These are phyloP conservation scores for Suhomyces taliae DNA, from an alignment of 1,139 yeast species.

Conservation along the genomic window DNA sequence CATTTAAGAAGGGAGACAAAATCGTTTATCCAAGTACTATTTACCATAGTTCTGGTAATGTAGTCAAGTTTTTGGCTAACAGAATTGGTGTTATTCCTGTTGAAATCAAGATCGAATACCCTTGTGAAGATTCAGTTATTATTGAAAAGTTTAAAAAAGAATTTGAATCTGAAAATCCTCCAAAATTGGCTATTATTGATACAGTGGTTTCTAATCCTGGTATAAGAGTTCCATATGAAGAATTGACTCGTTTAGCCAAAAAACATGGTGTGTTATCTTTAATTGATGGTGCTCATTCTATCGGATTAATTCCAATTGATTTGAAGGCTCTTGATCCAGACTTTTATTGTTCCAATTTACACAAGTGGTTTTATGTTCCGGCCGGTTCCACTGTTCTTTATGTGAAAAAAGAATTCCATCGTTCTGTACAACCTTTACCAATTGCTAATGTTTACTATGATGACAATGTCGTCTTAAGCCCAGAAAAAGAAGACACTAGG, in stretches of 20 bases:
- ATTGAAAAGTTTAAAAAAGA: conserved; percentile 38
- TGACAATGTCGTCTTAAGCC: conserved; percentile 20
- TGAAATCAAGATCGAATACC: conserved; percentile 49
- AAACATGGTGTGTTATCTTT: conserved; percentile 51
- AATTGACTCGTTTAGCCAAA: conserved; percentile 47
- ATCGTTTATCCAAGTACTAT: conserved; percentile 53
- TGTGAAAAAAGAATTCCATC: conserved; percentile 53
- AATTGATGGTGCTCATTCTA: conserved; percentile 73
- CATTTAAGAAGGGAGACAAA: conserved; percentile 55
- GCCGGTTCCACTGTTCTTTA: conserved; percentile 61
- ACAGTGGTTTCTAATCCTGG: conserved; percentile 68
- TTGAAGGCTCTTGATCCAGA: conserved; percentile 53
- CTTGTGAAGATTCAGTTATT: conserved; percentile 49
- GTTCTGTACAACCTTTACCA: conserved; percentile 56
- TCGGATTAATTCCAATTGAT: conserved; percentile 55
- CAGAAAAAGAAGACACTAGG: conserved; percentile 25
- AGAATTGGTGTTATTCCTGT: conserved; percentile 44
- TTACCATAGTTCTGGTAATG: conserved; percentile 59
- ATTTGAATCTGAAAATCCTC: conserved; percentile 20
- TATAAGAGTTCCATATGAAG: conserved; percentile 54
- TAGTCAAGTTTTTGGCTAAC: conserved; percentile 47
- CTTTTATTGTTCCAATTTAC: conserved; percentile 61
- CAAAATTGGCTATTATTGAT: conserved; percentile 56
- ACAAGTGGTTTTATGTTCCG: conserved; percentile 69
- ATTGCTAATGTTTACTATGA: conserved; percentile 48